phyloP scores from a whole-genome alignment of 2,329 filamentous ascomycete genomes.

The Hypoxylon sp. region DNA sequence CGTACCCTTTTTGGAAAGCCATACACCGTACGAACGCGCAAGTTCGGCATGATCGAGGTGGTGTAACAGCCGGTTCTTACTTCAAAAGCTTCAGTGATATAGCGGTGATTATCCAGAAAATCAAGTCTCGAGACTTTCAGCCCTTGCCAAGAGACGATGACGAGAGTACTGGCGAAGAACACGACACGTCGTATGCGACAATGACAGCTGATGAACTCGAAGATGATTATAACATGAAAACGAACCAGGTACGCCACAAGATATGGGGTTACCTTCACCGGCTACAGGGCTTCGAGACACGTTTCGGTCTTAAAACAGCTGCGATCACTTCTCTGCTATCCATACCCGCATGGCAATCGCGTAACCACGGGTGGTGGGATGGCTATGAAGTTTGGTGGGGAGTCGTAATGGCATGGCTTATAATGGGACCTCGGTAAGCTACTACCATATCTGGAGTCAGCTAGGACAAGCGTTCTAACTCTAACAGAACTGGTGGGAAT shows the following conservation, averaged over 20 bases:
- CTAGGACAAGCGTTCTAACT: slow-evolving; percentile 7
- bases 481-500: slow-evolving; percentile 65
- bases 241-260: slow-evolving; percentile 58
- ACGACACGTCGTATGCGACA: slow-evolving; percentile 55
- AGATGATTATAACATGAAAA: slow-evolving; percentile 51
- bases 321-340: slow-evolving; percentile 64
- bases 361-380: slow-evolving; percentile 66
- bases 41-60: slow-evolving; percentile 70
- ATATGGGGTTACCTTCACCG: slow-evolving; percentile 64
- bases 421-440: slow-evolving; percentile 62
- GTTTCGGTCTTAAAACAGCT: slow-evolving; percentile 69
- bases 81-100: slow-evolving; percentile 61
- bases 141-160: slow-evolving; percentile 47
- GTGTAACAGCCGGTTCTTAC: slow-evolving; percentile 61
- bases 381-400: slow-evolving; percentile 69
- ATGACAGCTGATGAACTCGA: slow-evolving; percentile 56
- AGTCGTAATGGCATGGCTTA: slow-evolving; percentile 68
- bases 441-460: not conserved
- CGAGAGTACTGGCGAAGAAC: slow-evolving; percentile 41
- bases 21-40: slow-evolving; percentile 67
- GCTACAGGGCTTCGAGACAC: slow-evolving; percentile 68
- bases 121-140: slow-evolving; percentile 56
- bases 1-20: slow-evolving; percentile 66
- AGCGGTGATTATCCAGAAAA: slow-evolving; percentile 57
- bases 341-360: slow-evolving; percentile 64